Conservation (phyloP, 345 rosid species). For the Eucalyptus fibrosa region DNA sequence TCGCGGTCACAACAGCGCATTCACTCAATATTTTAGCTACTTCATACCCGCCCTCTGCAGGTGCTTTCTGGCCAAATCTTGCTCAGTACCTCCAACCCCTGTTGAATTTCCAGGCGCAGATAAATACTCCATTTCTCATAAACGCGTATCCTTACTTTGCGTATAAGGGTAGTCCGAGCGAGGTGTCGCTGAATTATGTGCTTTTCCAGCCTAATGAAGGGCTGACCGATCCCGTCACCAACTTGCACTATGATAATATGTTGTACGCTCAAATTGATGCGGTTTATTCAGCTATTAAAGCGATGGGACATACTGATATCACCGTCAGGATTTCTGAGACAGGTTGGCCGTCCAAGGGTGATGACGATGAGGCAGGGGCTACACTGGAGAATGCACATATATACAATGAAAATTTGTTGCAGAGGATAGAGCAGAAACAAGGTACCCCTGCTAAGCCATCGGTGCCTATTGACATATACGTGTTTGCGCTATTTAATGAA, state of each 20-base stretch:
- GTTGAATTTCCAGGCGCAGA: slow-evolving; percentile 52
- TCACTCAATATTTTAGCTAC: slow-evolving; percentile 32
- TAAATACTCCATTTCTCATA: slow-evolving; percentile 62
- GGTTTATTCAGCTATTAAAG: slow-evolving; percentile 64
- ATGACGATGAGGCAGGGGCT: slow-evolving; percentile 65
- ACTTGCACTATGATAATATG: slow-evolving; percentile 81
- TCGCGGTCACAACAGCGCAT: slow-evolving; percentile 63
- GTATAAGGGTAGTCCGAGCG: slow-evolving; percentile 44
- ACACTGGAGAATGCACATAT: slow-evolving; percentile 58
- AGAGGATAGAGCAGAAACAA: slow-evolving; percentile 31
- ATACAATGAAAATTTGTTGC: slow-evolving; percentile 61
- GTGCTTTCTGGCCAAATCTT: slow-evolving; percentile 49
- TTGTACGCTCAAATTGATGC: slow-evolving; percentile 92
- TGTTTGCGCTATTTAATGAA: slow-evolving; percentile 91
- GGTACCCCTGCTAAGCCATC: slow-evolving; percentile 78
- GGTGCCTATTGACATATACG: slow-evolving; percentile 50
- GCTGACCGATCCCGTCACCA: slow-evolving; percentile 39
- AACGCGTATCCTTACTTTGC: slow-evolving; percentile 90
- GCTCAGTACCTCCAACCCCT: slow-evolving; percentile 37
- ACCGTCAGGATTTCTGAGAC: slow-evolving; percentile 79
- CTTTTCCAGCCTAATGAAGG: slow-evolving; percentile 81
- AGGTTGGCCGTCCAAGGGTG: slow-evolving; percentile 97
- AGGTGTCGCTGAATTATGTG: slow-evolving; percentile 52
- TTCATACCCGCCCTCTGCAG: slow-evolving; percentile 76
- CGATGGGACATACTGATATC: slow-evolving; percentile 57